A percentile compares a stretch with the other conserved stretches of the same genome.
phyloP scores from a whole-genome alignment of 345 rosid species.

The Ceriops zippeliana region DNA sequence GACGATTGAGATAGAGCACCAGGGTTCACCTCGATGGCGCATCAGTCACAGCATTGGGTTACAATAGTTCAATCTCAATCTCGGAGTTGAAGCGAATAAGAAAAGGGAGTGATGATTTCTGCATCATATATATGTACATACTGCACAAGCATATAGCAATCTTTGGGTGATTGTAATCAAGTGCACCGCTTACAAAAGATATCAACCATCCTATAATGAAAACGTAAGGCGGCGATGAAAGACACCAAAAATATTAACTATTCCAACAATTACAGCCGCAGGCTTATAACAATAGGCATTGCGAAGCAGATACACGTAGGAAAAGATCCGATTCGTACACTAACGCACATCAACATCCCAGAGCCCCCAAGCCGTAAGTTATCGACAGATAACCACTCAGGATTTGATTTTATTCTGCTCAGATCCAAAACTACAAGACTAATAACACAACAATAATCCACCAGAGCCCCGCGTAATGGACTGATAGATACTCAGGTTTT shows the following conservation, averaged over 20 bases:
- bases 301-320: too few relatives aligned
- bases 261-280: too few relatives aligned
- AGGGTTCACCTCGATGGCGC: slow-evolving; percentile 52
- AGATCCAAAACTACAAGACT: too few relatives aligned
- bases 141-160: slow-evolving; percentile 5
- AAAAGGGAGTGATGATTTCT: not conserved
- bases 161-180: slow-evolving; percentile 6
- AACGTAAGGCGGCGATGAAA: too few relatives aligned
- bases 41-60: slow-evolving; percentile 50
- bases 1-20: slow-evolving; percentile 1
- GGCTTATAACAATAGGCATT: too few relatives aligned
- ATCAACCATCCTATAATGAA: slow-evolving; percentile 1
- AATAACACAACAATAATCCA: too few relatives aligned
- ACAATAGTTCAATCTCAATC: slow-evolving; percentile 13
- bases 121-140: slow-evolving; percentile 18
- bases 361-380: too few relatives aligned
- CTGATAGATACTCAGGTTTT: slow-evolving; percentile 9
- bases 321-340: too few relatives aligned
- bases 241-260: too few relatives aligned
- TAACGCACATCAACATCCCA: too few relatives aligned
- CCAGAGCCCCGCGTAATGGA: not conserved
- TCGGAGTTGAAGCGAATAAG: slow-evolving; percentile 1
- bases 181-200: not conserved
- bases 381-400: not conserved
- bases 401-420: not conserved